Evolutionary conservation across 352 stramenopile species (phyloP).

Genomic region (Blastocystis sp.): DNA sequence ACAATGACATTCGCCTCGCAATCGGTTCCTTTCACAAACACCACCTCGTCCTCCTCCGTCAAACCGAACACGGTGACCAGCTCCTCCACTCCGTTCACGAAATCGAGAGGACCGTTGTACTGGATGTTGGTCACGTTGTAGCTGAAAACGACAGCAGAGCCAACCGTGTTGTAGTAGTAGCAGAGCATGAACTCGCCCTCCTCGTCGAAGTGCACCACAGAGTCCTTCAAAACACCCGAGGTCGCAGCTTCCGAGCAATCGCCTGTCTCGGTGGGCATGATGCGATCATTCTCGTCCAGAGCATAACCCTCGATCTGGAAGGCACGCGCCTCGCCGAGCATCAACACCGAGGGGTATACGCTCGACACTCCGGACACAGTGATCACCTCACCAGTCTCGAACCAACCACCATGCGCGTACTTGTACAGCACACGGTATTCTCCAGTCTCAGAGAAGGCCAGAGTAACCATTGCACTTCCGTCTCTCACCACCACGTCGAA

Average conservation of each 20-base stretch:
- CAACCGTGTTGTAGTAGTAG: constrained; percentile 46
- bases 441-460: background rate
- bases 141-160: background rate
- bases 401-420: background rate
- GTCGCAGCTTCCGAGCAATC: background rate
- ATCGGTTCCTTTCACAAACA: background rate
- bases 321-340: background rate
- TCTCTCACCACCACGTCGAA: background rate
- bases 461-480: background rate
- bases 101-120: constrained; percentile 19
- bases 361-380: background rate
- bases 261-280: background rate
- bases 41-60: background rate
- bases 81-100: constrained; percentile 42
- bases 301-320: constrained; percentile 31
- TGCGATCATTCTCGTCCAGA: background rate
- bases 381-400: background rate
- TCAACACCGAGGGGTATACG: constrained; percentile 4
- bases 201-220: background rate
- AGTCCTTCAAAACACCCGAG: background rate
- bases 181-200: constrained; percentile 23
- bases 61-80: background rate
- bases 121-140: background rate
- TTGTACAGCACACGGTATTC: constrained; percentile 22
- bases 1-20: background rate